Evolutionary conservation across 352 stramenopile species (phyloP), one percentile per base, ranked within the genome.

Genomic region (Discostella stelligera): DNA sequence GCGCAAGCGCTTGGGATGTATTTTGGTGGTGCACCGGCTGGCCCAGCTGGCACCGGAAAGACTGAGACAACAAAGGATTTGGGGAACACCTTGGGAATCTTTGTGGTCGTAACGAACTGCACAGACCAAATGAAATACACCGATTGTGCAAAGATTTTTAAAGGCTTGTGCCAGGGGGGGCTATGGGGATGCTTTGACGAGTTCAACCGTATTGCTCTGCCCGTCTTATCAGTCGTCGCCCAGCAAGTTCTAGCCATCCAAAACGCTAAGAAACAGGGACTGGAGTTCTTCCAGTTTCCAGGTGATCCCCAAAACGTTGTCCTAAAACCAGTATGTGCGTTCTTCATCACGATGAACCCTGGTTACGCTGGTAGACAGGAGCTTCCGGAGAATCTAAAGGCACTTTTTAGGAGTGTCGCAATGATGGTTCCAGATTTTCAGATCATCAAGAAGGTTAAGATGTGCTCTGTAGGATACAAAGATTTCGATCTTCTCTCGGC

Each of bases 291-390:
- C 84, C 95, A 98, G 84, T 99, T 99, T 80, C 96, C 96, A 0
- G 96, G 97, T 37, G 96, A 99, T 72, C 95, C 96, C 9, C 96
- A 98, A 82, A 98, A 98, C 81, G 97, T 98, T 66, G 72, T 97
- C 49, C 87, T 99, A 2, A 96, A 97, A 37, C 95, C 95, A 11
- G 94, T 97, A 9, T 98, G 95, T 64, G 96, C 96, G 2, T 98
- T 98, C 82, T 99, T 99, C 79, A 99, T 99, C 75, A 99, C 97
- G 1, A 99, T 99, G 97, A 99, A 99, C 82, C 97, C 97, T 3
- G 97, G 97, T 58, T 99, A 99, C 76, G 96, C 96, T 55, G 97
- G 97, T 61, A 93, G 97, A 7, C 96, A 98, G 78, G 97, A 99
- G 77, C 85, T 99, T 1, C 97, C 97, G 5, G 97, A 99, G 83